A percentile compares a stretch with the other conserved stretches of the same genome.
phyloP scores from a whole-genome alignment of 805 yeast species.

The Scheffersomyces coipomensis region DNA sequence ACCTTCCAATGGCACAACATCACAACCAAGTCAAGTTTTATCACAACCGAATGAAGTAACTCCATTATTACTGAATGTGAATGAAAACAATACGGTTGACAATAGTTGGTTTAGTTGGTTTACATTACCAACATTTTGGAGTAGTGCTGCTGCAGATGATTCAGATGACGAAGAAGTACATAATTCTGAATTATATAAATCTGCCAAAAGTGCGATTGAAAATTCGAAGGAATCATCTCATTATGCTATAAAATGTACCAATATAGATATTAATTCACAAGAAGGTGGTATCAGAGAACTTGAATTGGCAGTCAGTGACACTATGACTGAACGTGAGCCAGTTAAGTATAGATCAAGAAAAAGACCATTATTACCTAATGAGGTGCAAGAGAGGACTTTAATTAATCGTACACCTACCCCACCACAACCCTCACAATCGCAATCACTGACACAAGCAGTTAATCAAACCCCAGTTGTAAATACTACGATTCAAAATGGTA shows the following conservation, averaged over 20 bases:
- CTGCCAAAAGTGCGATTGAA: constrained; percentile 34
- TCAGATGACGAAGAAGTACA: constrained; percentile 17
- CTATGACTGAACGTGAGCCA: constrained; percentile 31
- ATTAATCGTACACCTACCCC: background rate
- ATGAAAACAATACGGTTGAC: background rate
- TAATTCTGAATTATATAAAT: constrained; percentile 24
- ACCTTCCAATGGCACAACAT: too few species aligned
- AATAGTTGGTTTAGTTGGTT: background rate
- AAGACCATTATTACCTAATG: constrained; percentile 33
- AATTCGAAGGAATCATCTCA: constrained; percentile 27
- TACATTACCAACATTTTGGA: constrained; percentile 11
- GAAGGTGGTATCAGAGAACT: constrained; percentile 10
- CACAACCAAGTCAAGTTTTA: too few species aligned
- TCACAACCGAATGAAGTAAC: constrained; percentile 1
- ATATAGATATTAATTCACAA: constrained; percentile 1
- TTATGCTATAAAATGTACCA: constrained; percentile 28
- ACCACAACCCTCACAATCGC: background rate
- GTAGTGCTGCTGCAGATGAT: constrained; percentile 4
- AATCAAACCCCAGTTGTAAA: too few species aligned
- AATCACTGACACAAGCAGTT: background rate
- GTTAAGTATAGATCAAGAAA: constrained; percentile 28
- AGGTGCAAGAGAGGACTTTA: constrained; percentile 29
- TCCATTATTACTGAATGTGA: background rate
- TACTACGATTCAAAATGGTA: background rate
- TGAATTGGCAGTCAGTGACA: constrained; percentile 35